phyloP scores from a whole-genome alignment of 2,329 filamentous ascomycete species.

The Xylaria arbuscula region DNA sequence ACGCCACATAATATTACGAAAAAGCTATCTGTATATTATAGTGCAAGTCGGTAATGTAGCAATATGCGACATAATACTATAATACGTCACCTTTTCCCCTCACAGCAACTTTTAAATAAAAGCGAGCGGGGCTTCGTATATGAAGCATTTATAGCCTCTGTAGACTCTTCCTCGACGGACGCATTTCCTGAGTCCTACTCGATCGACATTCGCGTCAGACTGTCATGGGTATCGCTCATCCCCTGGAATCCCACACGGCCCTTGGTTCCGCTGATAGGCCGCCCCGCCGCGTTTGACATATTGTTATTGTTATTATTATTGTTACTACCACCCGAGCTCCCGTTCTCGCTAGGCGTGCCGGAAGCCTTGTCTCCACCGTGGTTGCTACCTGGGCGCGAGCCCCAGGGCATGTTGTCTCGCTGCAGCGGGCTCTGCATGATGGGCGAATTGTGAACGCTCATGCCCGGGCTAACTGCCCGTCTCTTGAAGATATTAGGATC shows the following conservation, averaged over 20 bases:
- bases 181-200: conserved; percentile 64
- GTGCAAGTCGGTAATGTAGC: background rate
- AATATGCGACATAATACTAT: background rate
- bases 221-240: conserved; percentile 95
- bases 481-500: conserved; percentile 90
- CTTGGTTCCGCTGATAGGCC: conserved; percentile 63
- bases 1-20: background rate
- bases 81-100: background rate
- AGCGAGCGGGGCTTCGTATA: background rate
- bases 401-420: conserved; percentile 76
- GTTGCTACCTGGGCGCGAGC: conserved; percentile 74
- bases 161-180: background rate
- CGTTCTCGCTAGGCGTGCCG: conserved; percentile 63
- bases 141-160: background rate
- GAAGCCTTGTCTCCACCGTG: conserved; percentile 61
- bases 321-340: conserved; percentile 52
- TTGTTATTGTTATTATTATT: conserved; percentile 31
- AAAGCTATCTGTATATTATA: too few species aligned
- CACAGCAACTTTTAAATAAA: background rate
- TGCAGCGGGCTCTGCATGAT: conserved; percentile 86
- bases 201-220: conserved; percentile 96
- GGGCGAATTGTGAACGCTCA: conserved; percentile 91
- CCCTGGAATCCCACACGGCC: conserved; percentile 84
- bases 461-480: conserved; percentile 88
- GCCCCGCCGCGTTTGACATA: conserved; percentile 47